A percentile compares a stretch with the other conserved stretches of the same genome.
These are phyloP conservation scores for Suillus placidus DNA, from an alignment of 768 basidiomycete species.

Conservation along the genomic window DNA sequence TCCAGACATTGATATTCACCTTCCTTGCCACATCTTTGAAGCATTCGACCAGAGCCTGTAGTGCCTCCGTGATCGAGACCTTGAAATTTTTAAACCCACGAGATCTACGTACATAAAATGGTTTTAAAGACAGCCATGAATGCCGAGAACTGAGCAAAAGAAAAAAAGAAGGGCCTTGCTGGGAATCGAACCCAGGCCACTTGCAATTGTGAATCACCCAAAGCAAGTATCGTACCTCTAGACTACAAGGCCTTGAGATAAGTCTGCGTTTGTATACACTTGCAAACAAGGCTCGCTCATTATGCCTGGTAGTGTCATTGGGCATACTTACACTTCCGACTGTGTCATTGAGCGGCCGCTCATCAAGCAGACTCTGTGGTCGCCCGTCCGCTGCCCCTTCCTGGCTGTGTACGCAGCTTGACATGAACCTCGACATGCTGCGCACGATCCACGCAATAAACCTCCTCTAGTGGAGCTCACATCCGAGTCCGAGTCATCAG, in stretches of 20 bases:
- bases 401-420: too few relatives aligned
- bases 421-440: too few relatives aligned
- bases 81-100: neutral
- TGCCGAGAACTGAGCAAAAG: neutral
- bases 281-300: neutral
- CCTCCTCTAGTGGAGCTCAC: too few relatives aligned
- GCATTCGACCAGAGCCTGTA: neutral
- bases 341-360: too few relatives aligned
- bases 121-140: neutral
- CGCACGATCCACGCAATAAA: too few relatives aligned
- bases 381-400: too few relatives aligned
- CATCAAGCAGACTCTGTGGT: too few relatives aligned
- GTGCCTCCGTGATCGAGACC: neutral
- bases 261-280: neutral
- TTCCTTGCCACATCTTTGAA: neutral
- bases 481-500: too few relatives aligned
- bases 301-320: too few relatives aligned
- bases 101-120: neutral
- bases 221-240: conserved; percentile 44
- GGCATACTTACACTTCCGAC: too few relatives aligned
- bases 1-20: too few relatives aligned
- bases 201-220: conserved; percentile 28
- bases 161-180: conserved; percentile 23
- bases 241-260: conserved; percentile 32
- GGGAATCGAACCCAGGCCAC: conserved; percentile 28